phyloP scores from a whole-genome alignment of 352 stramenopile species.

The Pythium sukuiense region DNA sequence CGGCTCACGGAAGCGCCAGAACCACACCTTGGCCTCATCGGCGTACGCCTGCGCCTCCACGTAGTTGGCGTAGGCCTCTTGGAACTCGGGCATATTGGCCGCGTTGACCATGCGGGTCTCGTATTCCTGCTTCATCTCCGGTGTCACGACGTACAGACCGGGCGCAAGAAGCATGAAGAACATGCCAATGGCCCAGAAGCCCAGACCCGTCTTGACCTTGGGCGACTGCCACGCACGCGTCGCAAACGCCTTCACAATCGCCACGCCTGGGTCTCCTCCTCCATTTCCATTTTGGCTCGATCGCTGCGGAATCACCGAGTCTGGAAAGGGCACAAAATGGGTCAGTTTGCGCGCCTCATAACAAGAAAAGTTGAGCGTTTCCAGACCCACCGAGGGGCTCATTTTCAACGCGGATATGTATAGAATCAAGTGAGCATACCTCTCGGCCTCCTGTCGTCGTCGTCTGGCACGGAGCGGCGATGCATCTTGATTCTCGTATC shows the following conservation, averaged over 20 bases:
- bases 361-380: constrained; percentile 3
- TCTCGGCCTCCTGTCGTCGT: constrained; percentile 6
- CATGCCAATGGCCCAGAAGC: constrained; percentile 74
- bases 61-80: constrained; percentile 63
- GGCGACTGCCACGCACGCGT: constrained; percentile 53
- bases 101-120: constrained; percentile 74
- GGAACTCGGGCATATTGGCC: constrained; percentile 76
- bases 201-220: constrained; percentile 59
- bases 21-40: constrained; percentile 83
- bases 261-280: constrained; percentile 44
- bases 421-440: constrained; percentile 12
- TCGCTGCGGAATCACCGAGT: constrained; percentile 28
- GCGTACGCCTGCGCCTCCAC: constrained; percentile 51
- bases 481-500: constrained; percentile 32
- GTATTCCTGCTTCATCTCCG: constrained; percentile 78
- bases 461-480: constrained; percentile 25
- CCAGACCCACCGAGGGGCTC: neutral
- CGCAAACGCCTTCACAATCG: constrained; percentile 55
- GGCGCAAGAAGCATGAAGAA: constrained; percentile 84
- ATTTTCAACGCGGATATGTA: neutral
- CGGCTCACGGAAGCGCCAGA: constrained; percentile 84
- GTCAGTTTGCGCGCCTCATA: neutral
- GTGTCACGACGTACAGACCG: constrained; percentile 55
- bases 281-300: neutral
- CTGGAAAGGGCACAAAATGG: neutral